Conservation (phyloP, 768 basidiomycete species). For the Podaxis sp. region DNA sequence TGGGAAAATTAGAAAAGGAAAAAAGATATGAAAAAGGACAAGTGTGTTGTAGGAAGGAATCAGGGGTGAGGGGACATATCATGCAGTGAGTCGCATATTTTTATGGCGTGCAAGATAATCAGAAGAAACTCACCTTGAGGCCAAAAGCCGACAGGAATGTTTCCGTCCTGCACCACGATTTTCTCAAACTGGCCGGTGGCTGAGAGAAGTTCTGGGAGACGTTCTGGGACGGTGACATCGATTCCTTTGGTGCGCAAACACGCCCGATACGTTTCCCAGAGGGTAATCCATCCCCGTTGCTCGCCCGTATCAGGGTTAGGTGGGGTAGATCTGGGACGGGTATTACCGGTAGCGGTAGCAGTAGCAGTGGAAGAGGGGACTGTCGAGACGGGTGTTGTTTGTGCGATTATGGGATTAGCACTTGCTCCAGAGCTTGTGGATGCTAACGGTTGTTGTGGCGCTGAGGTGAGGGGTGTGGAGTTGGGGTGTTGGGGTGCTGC, state of each 20-base stretch:
- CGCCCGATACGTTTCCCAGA: conserved; percentile 62
- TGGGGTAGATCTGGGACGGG: not conserved
- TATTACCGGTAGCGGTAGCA: not conserved
- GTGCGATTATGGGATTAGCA: conserved; percentile 27
- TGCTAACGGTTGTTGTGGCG: not conserved
- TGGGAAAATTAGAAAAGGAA: conserved; percentile 9
- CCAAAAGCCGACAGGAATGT: conserved; percentile 71
- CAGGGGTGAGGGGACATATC: not conserved
- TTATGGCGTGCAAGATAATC: not conserved
- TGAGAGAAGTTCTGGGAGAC: conserved; percentile 50
- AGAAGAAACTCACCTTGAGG: conserved; percentile 46
- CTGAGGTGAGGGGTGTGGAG: not conserved
- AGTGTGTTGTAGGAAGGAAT: conserved; percentile 3
- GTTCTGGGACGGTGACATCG: conserved; percentile 57
- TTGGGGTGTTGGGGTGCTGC: conserved; percentile 20
- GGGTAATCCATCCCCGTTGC: conserved; percentile 52
- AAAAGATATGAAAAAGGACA: not conserved
- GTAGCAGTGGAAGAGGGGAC: not conserved
- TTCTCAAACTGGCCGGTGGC: conserved; percentile 54
- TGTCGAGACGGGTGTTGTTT: not conserved
- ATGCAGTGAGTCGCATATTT: not conserved
- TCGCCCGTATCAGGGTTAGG: not conserved
- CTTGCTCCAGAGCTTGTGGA: conserved; percentile 21
- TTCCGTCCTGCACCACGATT: conserved; percentile 53
- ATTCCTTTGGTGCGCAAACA: conserved; percentile 53